These are phyloP conservation scores for Cryptosporidium sp. DNA, from an alignment of 169 alveolate species.

Conservation along the genomic window DNA sequence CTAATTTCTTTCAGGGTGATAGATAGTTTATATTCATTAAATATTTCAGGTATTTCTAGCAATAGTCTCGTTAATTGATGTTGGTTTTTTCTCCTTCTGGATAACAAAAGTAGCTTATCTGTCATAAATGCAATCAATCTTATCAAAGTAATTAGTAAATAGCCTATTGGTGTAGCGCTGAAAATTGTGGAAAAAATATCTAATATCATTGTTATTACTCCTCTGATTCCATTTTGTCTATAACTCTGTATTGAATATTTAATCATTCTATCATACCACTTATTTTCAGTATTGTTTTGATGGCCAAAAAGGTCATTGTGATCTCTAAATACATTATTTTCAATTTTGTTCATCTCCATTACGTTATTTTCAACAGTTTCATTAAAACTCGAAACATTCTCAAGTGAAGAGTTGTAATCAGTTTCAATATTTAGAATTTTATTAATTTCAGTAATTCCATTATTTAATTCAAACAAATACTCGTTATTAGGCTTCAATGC, in stretches of 20 bases:
- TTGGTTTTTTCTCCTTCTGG: slow-evolving; percentile 71
- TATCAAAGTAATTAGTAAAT: slow-evolving; percentile 38
- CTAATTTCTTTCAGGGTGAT: slow-evolving; percentile 12
- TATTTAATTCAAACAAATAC: neutral
- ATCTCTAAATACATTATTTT: neutral
- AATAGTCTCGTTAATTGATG: slow-evolving; percentile 30
- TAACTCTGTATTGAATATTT: slow-evolving; percentile 64
- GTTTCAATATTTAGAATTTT: neutral
- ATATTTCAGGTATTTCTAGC: slow-evolving; percentile 53
- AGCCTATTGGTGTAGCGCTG: slow-evolving; percentile 73
- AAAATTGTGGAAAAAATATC: slow-evolving; percentile 65
- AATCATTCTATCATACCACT: slow-evolving; percentile 65
- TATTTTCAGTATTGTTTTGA: neutral
- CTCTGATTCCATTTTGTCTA: slow-evolving; percentile 66
- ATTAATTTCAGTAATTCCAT: slow-evolving; percentile 10
- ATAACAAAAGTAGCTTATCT: slow-evolving; percentile 33
- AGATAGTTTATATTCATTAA: slow-evolving; percentile 19
- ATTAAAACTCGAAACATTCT: neutral
- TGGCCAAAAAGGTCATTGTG: neutral
- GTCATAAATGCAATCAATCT: slow-evolving; percentile 76
- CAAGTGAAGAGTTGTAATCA: neutral
- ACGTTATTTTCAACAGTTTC: neutral
- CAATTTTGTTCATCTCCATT: neutral
- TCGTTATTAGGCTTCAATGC: neutral
- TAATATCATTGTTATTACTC: slow-evolving; percentile 69